Conservation (phyloP, 768 basidiomycete genomes). For the Hemileccinum rubropunctum region DNA sequence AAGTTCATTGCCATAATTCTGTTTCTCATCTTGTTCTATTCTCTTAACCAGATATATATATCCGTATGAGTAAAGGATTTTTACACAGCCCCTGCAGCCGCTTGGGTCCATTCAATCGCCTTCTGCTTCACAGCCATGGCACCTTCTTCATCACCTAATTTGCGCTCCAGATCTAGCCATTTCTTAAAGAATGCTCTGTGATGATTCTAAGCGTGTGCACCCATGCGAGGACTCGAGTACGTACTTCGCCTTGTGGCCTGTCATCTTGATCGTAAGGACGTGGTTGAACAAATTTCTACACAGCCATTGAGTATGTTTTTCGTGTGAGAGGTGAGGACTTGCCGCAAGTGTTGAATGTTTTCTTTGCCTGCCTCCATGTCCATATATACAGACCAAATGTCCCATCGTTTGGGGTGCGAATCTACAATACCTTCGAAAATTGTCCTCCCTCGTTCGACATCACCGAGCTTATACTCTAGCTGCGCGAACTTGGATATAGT, state of each 20-base stretch:
- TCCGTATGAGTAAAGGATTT: constrained; percentile 28
- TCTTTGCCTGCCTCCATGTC: constrained; percentile 88
- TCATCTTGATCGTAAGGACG: constrained; percentile 81
- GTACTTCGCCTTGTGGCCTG: constrained; percentile 93
- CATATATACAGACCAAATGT: constrained; percentile 94
- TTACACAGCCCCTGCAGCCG: constrained; percentile 36
- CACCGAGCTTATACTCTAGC: constrained; percentile 91
- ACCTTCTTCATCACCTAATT: constrained; percentile 85
- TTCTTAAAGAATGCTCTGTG: constrained; percentile 93
- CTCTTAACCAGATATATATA: constrained; percentile 33
- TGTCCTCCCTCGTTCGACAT: constrained; percentile 92
- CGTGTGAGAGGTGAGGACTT: constrained; percentile 13
- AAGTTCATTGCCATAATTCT: constrained; percentile 35
- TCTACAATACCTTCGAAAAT: constrained; percentile 96
- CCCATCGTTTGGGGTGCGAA: constrained; percentile 92
- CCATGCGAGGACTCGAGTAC: constrained; percentile 26
- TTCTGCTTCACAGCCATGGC: constrained; percentile 78
- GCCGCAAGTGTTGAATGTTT: constrained; percentile 80
- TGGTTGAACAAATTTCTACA: constrained; percentile 86
- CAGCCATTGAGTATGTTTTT: neutral
- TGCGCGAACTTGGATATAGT: constrained; percentile 94
- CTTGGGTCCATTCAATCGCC: constrained; percentile 89
- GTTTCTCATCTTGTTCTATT: constrained; percentile 34
- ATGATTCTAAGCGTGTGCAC: constrained; percentile 10
- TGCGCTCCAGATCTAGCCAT: constrained; percentile 86